Evolutionary conservation across 139 green algal genomes (phyloP), one percentile per base, ranked within the genome.

Genomic region (Picochlorum costavermella): DNA sequence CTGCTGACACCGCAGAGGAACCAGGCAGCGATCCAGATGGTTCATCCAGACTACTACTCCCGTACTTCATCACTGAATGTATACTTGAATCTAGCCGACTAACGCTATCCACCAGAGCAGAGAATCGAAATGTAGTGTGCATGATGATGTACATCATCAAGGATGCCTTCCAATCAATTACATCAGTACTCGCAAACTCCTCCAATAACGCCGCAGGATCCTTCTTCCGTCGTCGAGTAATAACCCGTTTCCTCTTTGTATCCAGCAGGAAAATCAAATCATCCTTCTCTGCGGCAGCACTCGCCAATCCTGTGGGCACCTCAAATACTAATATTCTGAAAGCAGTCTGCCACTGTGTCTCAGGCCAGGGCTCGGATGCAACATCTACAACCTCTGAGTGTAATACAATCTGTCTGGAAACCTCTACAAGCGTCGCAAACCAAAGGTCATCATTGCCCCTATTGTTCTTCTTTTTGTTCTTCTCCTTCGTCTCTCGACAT

Each of bases 111-210:
- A 20, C 17, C 16, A 53, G 0, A 20, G 46, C 46, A 53, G 50
- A 30, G 11, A 59, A 75, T 45, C 58, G 28, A 68, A 81, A 91
- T 12, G 44, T n/a, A 3, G 71, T 79, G 23, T 91, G 84, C 50
- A 89, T 57, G 8, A 86, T 84, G 31, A 88, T 58, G 67, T 89
- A 90, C 23, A 91, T 77, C 63, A 81, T 65, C 31, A 85, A 56
- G 5, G 53, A 81, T 8, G 43, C 29, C 6, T 51, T 36, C 84
- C 84, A 91, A 65, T 86, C 75, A 5, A 91, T 71, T 0, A 46
- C 23, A 11, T 6, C 30, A 9, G 75, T 75, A 9, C 2, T 28
- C 3, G 33, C 9, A 40, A 40, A 40, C 33, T 40, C 33, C 9
- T 40, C 33, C 33, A 40, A 40, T 2, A 40, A 40, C 1, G 33